Percentiles rank a stretch among this genome's conserved stretches.
Evolutionary conservation across 371 early-diverging fungal species (phyloP).

Genomic region (Furculomyces boomerangus): DNA sequence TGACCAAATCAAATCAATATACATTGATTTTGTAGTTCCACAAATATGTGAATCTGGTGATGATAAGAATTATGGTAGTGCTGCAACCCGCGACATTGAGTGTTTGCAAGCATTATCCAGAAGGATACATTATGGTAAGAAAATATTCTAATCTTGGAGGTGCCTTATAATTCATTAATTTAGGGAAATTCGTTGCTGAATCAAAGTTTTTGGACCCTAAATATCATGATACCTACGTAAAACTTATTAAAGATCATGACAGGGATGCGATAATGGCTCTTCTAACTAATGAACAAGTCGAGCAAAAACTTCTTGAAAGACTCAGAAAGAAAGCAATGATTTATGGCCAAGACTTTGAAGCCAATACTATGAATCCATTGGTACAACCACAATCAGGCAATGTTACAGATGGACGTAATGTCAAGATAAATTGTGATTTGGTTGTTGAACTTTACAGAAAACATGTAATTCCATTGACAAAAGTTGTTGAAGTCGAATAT

Average conservation of each 20-base stretch:
- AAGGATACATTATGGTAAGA: conserved; percentile 76
- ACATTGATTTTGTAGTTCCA: conserved; percentile 51
- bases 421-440: conserved; percentile 32
- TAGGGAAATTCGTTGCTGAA: conserved; percentile 79
- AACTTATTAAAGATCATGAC: conserved; percentile 57
- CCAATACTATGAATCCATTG: conserved; percentile 8
- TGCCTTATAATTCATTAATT: not conserved
- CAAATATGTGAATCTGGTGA: conserved; percentile 40
- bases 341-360: conserved; percentile 69
- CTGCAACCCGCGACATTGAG: conserved; percentile 83
- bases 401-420: conserved; percentile 4
- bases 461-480: conserved; percentile 74
- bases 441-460: conserved; percentile 76
- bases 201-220: conserved; percentile 75
- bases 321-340: conserved; percentile 71
- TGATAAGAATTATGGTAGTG: conserved; percentile 78
- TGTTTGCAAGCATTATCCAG: conserved; percentile 79
- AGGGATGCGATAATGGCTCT: conserved; percentile 58
- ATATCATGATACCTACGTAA: conserved; percentile 53
- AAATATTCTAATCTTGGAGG: not conserved
- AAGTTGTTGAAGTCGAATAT: conserved; percentile 87
- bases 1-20: conserved; percentile 52
- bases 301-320: conserved; percentile 57
- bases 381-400: conserved; percentile 3
- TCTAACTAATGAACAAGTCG: conserved; percentile 70